Evolutionary conservation across 306 rosid species (phyloP), one percentile per base, ranked within the genome.

Genomic region (Glycine tomentella): DNA sequence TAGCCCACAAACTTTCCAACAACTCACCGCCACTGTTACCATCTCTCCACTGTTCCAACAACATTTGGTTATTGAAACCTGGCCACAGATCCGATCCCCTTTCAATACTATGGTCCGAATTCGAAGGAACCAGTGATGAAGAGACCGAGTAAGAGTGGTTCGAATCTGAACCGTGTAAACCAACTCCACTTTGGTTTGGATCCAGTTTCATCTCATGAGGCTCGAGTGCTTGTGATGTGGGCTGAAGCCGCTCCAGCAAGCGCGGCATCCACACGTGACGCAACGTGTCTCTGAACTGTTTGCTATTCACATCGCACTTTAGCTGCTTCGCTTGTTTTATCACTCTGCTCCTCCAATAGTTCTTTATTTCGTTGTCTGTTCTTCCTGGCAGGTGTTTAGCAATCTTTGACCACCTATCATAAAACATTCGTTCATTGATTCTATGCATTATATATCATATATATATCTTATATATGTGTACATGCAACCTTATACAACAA

Each of bases 241-340:
- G 89, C 58, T 88, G 90, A 57, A 88, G 76, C 45, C 92, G 90
- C 75, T 94, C 97, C 9, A 89, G 93, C 72, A 94, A 80, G 45
- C 96, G 87, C 3, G 98, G 98, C 90, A 94, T 90, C 98, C 98
- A 94, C 6, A 89, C 87, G 76, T 89, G 80, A 17, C 94, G 87
- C 76, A 84, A 56, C 20, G 81, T 36, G 36, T 84, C 97, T 77
- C 89, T 90, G 86, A 94, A 94, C 63, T 89, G 92, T 77, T 92
- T 85, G 88, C 97, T 92, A 83, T 92, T 94, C 6, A 92, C 98
- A 81, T 94, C 98, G 33, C 98, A 94, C 76, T 89, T 94, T 38
- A 94, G 94, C 69, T 94, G 98, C 85, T 92, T 94, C 6, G 98
- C 98, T 31, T 92, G 98, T 25, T 92, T 94, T 25, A 92, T 89